Base-by-base conservation (phyloP, 345 rosid species). In the Hibiscus mutabilis region DNA sequence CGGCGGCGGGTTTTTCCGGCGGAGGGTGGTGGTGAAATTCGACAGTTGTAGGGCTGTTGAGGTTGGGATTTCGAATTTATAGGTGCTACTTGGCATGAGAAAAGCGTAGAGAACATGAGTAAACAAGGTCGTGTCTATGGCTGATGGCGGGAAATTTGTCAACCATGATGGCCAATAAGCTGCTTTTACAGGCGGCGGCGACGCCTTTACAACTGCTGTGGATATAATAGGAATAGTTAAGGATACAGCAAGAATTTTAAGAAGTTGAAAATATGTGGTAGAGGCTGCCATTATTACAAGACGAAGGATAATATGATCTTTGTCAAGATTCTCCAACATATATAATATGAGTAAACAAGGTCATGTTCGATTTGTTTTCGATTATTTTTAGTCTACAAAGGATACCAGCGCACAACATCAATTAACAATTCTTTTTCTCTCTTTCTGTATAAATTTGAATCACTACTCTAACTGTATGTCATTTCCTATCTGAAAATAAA, bases 41-140 rank as follows among this genome's bases (percentile, higher is more conserved):
- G 68, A 69, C 59, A 83, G 78, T 5, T 73, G 69, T 4, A 0
- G 5, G 12, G 83, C 80, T 0, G 66, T 71, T 0, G 77, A 22
- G 8, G 74, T 31, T 5, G 85, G 18, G 49, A 79, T 51, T 29
- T 83, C 77, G 14, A 88, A 78, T n/a, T 73, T 62, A 67, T 71
- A 81, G 0, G 89, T 80, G 52, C 64, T 79, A 67, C 69, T 83
- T 12, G 90, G 93, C 31, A 49, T 27, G 83, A 88, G 85, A 60
- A 88, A 88, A 25, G 90, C 88, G 46, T 81, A 84, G 78, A 73
- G 79, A 60, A 88, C 55, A 73, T 88, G 92, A 6, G 90, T 84
- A 74, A 84, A 88, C 67, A 84, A 52, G 42, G 77, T 51, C 15
- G 92, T 86, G 71, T 83, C 68, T 22, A 83, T 84, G 69, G 74